These are phyloP conservation scores for button mushroom (Agaricus bisporus) DNA, from an alignment of 768 basidiomycete genomes.

Conservation along the genomic window DNA sequence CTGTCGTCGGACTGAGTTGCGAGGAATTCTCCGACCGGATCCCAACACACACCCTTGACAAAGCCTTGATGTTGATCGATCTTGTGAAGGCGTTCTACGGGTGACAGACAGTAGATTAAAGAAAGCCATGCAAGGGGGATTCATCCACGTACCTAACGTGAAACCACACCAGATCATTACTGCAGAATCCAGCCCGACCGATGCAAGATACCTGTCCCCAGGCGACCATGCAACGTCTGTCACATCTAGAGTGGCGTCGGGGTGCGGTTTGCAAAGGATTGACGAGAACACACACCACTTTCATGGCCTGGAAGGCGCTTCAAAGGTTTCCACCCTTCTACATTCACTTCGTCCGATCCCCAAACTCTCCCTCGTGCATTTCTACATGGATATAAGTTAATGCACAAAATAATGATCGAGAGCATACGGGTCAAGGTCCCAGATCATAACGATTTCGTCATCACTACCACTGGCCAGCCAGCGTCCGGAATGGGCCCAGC, in stretches of 20 bases:
- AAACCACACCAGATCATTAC: slow-evolving; percentile 93
- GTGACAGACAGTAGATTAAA: neutral
- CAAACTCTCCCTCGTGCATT: slow-evolving; percentile 82
- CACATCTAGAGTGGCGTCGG: slow-evolving; percentile 54
- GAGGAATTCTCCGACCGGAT: slow-evolving; percentile 95
- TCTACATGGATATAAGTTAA: slow-evolving; percentile 30
- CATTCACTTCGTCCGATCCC: slow-evolving; percentile 93
- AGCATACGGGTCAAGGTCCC: slow-evolving; percentile 94
- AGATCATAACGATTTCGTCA: slow-evolving; percentile 93
- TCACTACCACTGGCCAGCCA: slow-evolving; percentile 97
- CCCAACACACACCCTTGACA: slow-evolving; percentile 98
- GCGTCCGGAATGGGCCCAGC: slow-evolving; percentile 91
- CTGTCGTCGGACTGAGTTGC: slow-evolving; percentile 98
- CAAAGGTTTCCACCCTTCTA: slow-evolving; percentile 95
- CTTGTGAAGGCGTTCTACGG: slow-evolving; percentile 71
- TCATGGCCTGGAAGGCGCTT: slow-evolving; percentile 91
- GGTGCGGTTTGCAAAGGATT: neutral
- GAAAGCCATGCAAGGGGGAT: neutral
- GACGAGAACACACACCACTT: slow-evolving; percentile 55
- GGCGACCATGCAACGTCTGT: slow-evolving; percentile 95
- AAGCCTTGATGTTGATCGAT: slow-evolving; percentile 91
- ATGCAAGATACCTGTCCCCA: slow-evolving; percentile 87
- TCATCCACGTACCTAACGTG: slow-evolving; percentile 61
- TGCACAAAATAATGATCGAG: slow-evolving; percentile 2
- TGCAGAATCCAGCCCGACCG: slow-evolving; percentile 87